Evolutionary conservation across 352 stramenopile genomes (phyloP).

Genomic region (Globisporangium cederbergense): DNA sequence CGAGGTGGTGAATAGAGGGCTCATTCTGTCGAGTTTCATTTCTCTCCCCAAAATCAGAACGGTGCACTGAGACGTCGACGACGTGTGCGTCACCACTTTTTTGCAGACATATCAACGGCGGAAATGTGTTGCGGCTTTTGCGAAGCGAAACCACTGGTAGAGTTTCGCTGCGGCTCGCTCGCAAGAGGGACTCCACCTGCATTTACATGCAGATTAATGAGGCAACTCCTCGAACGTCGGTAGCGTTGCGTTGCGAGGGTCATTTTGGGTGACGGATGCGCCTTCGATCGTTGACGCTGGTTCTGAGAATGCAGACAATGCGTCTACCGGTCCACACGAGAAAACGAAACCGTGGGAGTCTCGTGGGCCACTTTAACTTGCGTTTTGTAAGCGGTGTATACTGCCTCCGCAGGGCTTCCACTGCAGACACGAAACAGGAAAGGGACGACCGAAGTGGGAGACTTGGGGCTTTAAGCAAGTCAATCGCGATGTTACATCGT

Average conservation of each 20-base stretch:
- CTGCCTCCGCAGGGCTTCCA: no score
- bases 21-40: not conserved
- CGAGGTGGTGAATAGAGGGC: no score
- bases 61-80: not conserved
- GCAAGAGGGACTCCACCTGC: no score
- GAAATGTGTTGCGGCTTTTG: not conserved
- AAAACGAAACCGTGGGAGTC: not conserved
- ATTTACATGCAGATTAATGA: no score
- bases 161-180: no score
- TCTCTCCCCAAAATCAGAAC: not conserved
- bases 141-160: no score
- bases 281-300: not conserved
- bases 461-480: no score
- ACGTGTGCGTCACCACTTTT: not conserved
- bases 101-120: not conserved
- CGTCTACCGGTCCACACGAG: not conserved
- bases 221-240: no score
- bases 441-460: no score
- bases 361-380: not conserved
- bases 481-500: no score
- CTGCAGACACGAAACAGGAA: no score
- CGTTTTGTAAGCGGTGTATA: not conserved
- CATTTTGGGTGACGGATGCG: not conserved
- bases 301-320: not conserved
- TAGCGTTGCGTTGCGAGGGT: no score